Base-by-base conservation (phyloP, 2,329 filamentous ascomycete genomes). In the Penicillium janthinellum region DNA sequence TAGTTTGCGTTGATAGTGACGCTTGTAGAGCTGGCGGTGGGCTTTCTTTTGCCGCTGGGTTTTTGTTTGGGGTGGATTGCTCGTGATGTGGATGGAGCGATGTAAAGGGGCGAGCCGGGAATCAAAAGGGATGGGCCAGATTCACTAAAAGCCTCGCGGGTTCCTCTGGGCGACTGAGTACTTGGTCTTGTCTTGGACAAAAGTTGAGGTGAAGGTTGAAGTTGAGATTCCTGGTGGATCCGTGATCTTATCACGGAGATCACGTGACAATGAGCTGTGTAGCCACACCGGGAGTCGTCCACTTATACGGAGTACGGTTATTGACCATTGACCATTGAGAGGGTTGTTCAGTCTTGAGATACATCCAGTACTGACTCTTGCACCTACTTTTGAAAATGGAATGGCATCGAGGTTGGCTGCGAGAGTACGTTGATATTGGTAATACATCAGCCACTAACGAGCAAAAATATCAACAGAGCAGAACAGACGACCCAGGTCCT, bases 401-500 rank as follows among this genome's bases (percentile, higher is more conserved):
- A 39, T n/a, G 35, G 17, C 49, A 52, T 8, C 38, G 28, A 4
- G 5, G 15, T 35, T 38, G 39, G 38, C 56, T 54, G 52, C 44
- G 41, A 57, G 17, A 31, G 22, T 59, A 49, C 20, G 25, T 52
- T 59, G 41, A 55, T 59, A 59, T 59, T 47, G 41, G 47, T 58
- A 56, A 44, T 59, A 64, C 47, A 62, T 60, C 51, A 64, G 59
- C 59, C 51, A 64, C 34, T 4, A 41, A 47, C 15, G 5, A 61
- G 58, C 58, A 59, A 63, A 25, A 25, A 41, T 59, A 62, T 63
- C 59, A 49, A 60, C 58, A 61, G 42, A 59, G 22, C 49, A 39
- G 34, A 52, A 31, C 25, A 28, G n/a, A 41, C 14, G 10, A 25
- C 35, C 44, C 57, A 45, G 45, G 25, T 48, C 11, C 39, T 52